Percentiles rank a stretch among this genome's conserved stretches.
Evolutionary conservation across 805 yeast species (phyloP).

Genomic region (Lipomyces orientalis): DNA sequence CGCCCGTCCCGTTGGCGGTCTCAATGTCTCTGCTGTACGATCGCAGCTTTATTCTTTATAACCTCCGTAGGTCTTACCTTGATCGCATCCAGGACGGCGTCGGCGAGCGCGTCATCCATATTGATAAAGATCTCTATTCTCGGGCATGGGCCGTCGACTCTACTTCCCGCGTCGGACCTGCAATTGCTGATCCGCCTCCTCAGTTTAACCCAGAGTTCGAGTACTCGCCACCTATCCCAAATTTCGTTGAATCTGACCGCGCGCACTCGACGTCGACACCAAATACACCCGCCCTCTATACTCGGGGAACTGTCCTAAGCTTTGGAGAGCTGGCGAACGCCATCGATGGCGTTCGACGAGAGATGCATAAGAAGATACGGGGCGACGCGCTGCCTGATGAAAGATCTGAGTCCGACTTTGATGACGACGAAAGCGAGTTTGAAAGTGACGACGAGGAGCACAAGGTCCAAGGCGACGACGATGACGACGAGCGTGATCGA

Average conservation of each 20-base stretch:
- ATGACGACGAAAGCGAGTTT: constrained; percentile 27
- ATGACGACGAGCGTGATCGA: constrained; percentile 37
- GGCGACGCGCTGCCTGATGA: background rate
- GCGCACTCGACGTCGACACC: constrained; percentile 3
- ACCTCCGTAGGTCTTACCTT: constrained; percentile 27
- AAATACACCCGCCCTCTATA: background rate
- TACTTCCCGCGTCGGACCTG: background rate
- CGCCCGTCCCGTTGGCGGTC: background rate
- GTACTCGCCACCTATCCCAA: constrained; percentile 33
- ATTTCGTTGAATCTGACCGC: constrained; percentile 22
- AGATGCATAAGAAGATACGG: constrained; percentile 2
- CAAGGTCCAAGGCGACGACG: constrained; percentile 42
- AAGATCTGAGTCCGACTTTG: constrained; percentile 31
- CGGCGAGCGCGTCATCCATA: constrained; percentile 35
- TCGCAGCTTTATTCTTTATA: constrained; percentile 26
- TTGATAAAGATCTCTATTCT: constrained; percentile 22
- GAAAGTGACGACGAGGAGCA: constrained; percentile 20
- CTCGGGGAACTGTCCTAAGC: background rate
- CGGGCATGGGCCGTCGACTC: constrained; percentile 24
- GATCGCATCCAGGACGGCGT: constrained; percentile 32
- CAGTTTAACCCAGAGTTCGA: constrained; percentile 21
- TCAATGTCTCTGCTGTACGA: constrained; percentile 32
- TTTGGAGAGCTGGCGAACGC: background rate
- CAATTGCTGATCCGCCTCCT: constrained; percentile 14
- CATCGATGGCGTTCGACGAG: constrained; percentile 5